Evolutionary conservation across 148 eudicot species (phyloP), one percentile per base, ranked within the genome.

Genomic region (Rhododendron kiyosumense): DNA sequence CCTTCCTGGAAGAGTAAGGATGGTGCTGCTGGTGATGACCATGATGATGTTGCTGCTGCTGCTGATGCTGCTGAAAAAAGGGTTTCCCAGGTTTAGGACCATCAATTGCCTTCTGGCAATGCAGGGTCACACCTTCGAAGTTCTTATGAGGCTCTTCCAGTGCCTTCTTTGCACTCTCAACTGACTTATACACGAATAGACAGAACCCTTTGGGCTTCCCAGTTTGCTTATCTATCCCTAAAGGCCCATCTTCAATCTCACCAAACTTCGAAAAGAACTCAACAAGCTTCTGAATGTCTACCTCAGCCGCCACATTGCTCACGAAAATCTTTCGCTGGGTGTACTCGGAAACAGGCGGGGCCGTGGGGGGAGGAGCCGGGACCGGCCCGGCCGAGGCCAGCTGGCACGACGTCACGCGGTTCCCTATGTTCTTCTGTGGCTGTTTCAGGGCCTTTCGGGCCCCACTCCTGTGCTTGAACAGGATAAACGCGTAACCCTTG

Each of bases 181-280:
- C 83, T 3, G 85, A 86, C 91, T 89, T 94, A 65, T 95, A 97
- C 24, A 97, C 98, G 86, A 95, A 97, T 73, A 97, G 78, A 52
- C 95, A 93, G 74, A 97, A 97, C 84, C 99, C 99, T n/a, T 92
- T 97, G 0, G 95, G 94, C 87, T 89, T 97, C 84, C 98, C 98
- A 1, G 96, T 94, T 15, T 83, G 89, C 91, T 93, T 95, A 83
- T 97, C 99, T 24, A 97, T 87, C 28, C 99, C 99, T 45, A 97
- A 79, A 0, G 99, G 99, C 22, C 99, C 99, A 2, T 97, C 99
- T 87, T 97, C 99, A 82, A 97, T 93, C 89, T 97, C 99, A 34
- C 99, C 99, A 87, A 45, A 97, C 89, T 88, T 93, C 0, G 92
- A 83, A 71, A 97, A 97, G 84, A 80, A 95, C 81, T 85, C 92